phyloP scores from a whole-genome alignment of 495 filamentous ascomycete species.

The Chaetomium fimeti region DNA sequence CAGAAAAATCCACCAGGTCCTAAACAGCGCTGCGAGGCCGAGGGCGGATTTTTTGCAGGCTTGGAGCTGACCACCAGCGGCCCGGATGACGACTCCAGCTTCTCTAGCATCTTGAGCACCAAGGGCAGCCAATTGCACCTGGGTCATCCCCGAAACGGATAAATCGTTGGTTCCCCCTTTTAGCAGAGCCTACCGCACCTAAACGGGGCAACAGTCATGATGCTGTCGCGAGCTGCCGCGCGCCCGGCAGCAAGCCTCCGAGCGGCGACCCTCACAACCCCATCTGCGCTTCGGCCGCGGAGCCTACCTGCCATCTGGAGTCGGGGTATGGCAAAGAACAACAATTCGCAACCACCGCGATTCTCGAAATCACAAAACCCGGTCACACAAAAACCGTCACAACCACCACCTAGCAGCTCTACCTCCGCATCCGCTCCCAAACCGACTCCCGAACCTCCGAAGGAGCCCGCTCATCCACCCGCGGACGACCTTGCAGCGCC shows the following conservation, averaged over 20 bases:
- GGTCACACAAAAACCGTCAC: constrained; percentile 26
- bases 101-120: not conserved
- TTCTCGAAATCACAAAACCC: constrained; percentile 26
- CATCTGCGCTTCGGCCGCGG: constrained; percentile 29
- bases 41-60: constrained; percentile 9
- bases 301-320: constrained; percentile 36
- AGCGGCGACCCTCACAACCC: constrained; percentile 30
- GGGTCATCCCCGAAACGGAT: too few relatives aligned
- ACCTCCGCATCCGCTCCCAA: constrained; percentile 10
- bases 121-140: not conserved
- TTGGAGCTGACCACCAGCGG: not conserved
- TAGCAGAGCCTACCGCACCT: not conserved
- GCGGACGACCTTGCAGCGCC: constrained; percentile 13
- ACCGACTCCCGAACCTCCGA: constrained; percentile 9
- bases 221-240: constrained; percentile 45
- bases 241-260: constrained; percentile 34
- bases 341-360: constrained; percentile 29
- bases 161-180: not conserved
- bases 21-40: not conserved
- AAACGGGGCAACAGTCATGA: constrained; percentile 26
- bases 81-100: not conserved
- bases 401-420: constrained; percentile 20
- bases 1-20: not conserved
- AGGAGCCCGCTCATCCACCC: constrained; percentile 21
- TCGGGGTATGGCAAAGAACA: constrained; percentile 45